Base-by-base conservation (phyloP, 2,329 filamentous ascomycete species). In the Sordariomycetes sp. region DNA sequence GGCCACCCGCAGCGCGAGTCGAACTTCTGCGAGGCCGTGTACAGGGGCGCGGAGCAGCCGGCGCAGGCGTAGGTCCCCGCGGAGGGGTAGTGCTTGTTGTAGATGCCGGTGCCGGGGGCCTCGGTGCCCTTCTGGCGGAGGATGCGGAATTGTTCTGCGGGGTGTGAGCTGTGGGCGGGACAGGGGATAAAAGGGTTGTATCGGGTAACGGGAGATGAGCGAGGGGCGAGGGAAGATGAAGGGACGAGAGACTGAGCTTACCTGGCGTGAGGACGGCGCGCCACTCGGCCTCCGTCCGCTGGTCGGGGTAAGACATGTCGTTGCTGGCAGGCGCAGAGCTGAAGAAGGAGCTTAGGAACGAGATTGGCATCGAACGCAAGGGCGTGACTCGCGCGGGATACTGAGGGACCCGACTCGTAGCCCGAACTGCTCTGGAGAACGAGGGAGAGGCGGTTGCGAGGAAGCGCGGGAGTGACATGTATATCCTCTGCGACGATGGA, bases 1-100 rank as follows among this genome's bases (percentile, higher is more conserved):
- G 94, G 94, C 94, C 94, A 99, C 60, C 94, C 94, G 72, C 94
- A 99, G 50, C 90, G 90, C 20, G 89, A 95, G 71, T 89, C 89
- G 80, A 99, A 99, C 72, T 99, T 99, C 73, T 96, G 91, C 61
- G 80, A 80, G 32, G 94, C 91, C 70, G 85, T 92, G 81, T 99
- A 99, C 20, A 99, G 82, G 5, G 94, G 91, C 8, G 90, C 81
- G 32, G 85, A 71, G 77, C 94, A 99, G 56, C 82, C 94, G 20
- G 88, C 89, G 72, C 94, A 99, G 52, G 79, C 84, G 75, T 97
- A 99, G 57, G 90, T 81, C 58, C 94, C 95, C 5, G 79, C 67
- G 0, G 78, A 71, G 1, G 90, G 84, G 68, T 85, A 80, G 76
- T 96, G 90, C 70, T 92, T 90, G 75, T 99, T 86, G 69, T 87